Base-by-base conservation (phyloP, 2,329 filamentous ascomycete species). In the Endoconidiophora polonica region DNA sequence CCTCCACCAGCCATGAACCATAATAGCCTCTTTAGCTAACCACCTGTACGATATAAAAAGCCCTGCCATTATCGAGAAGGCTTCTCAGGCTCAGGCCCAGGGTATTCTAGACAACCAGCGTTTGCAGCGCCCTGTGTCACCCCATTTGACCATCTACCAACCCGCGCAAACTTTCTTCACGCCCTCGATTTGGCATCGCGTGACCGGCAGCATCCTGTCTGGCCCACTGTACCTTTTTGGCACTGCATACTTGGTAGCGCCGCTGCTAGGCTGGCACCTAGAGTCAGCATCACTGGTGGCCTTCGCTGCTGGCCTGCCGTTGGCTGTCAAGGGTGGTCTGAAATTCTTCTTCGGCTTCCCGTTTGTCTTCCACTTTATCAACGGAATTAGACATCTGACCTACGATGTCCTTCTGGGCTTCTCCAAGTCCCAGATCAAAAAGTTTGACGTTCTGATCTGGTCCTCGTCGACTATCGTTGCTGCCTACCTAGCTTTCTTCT, bases 141-240 rank as follows among this genome's bases (percentile, higher is more conserved):
- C 88, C 50, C 87, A 95, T 63, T 77, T 95, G 55, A 64, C 68
- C 61, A 88, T 93, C 75, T 95, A 95, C 79, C 75, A 78, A 65
- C 76, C 82, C 54, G 79, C 86, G 66, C 83, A 95, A 68, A 91
- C 86, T 59, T 94, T 81, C 81, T 81, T 85, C 65, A 73, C 74
- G 58, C 80, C 79, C 58, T 78, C 71, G 52, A 72, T 74, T 57
- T 73, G 85, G 67, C 84, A 87, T 70, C 86, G 88, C 60, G 78
- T 94, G 68, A 90, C 86, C n/a, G 88, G 86, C 59, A 68, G 73
- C 61, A 65, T 73, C 54, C 73, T 93, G 57, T 81, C 79, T 54
- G 84, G 81, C 56, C 67, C 71, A 46, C 73, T 94, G 55, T 95
- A 95, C 74, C 65, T 77, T 63, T 94, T 86, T 71, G 79, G 83